These are phyloP conservation scores for Lasiodiplodia citricola DNA, from an alignment of 2,329 filamentous ascomycete species.

Conservation along the genomic window DNA sequence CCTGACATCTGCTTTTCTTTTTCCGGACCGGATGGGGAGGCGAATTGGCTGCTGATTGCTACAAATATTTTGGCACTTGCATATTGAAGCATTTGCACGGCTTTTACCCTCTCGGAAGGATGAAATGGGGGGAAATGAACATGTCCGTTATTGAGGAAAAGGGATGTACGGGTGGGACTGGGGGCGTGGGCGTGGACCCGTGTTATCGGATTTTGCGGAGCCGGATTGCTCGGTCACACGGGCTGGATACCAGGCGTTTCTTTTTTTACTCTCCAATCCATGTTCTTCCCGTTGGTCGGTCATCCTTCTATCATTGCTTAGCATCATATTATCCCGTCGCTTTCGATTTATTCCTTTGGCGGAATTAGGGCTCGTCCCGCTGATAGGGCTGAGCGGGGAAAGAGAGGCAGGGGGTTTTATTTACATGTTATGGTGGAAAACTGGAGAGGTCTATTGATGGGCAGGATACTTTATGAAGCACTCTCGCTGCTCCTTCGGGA, in stretches of 20 bases:
- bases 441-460: background rate
- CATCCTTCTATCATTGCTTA: background rate
- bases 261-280: background rate
- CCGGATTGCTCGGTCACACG: background rate
- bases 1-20: background rate
- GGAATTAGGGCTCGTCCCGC: background rate
- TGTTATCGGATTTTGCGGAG: background rate
- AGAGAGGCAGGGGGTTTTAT: background rate
- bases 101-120: background rate
- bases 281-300: background rate
- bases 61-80: background rate
- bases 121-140: background rate
- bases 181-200: no score
- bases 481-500: background rate
- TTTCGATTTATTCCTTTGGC: background rate
- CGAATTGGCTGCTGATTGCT: background rate
- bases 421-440: background rate
- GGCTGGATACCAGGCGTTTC: slow-evolving; percentile 13
- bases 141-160: background rate
- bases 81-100: background rate
- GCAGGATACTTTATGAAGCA: background rate
- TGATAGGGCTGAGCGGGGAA: background rate
- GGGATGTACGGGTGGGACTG: background rate
- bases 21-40: background rate
- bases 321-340: background rate